phyloP scores from a whole-genome alignment of 2,329 filamentous ascomycete genomes.

The Aspergillus pseudoterreus region DNA sequence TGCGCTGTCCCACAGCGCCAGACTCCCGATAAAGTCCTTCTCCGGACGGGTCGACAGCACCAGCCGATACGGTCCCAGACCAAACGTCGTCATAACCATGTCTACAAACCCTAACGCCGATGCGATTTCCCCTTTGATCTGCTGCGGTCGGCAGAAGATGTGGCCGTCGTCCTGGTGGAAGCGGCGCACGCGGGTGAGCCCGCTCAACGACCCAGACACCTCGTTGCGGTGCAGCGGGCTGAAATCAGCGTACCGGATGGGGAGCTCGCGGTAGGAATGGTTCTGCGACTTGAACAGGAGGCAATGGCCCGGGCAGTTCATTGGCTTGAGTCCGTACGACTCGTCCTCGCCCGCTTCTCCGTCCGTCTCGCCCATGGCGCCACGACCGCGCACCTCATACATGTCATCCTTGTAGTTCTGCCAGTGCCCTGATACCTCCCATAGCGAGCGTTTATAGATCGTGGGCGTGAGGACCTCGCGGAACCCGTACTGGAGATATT shows the following conservation, averaged over 20 bases:
- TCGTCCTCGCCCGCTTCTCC: slow-evolving; percentile 57
- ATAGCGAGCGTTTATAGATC: slow-evolving; percentile 84
- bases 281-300: slow-evolving; percentile 72
- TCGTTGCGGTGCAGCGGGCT: slow-evolving; percentile 85
- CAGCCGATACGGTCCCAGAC: slow-evolving; percentile 69
- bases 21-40: slow-evolving; percentile 71
- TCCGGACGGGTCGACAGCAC: slow-evolving; percentile 74
- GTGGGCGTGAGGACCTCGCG: slow-evolving; percentile 85
- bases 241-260: slow-evolving; percentile 82
- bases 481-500: slow-evolving; percentile 82
- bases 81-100: slow-evolving; percentile 66
- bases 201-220: slow-evolving; percentile 73
- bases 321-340: slow-evolving; percentile 81
- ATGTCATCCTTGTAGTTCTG: slow-evolving; percentile 90
- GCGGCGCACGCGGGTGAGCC: slow-evolving; percentile 75
- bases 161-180: slow-evolving; percentile 92
- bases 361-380: slow-evolving; percentile 42
- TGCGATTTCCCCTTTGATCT: slow-evolving; percentile 71
- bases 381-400: slow-evolving; percentile 68
- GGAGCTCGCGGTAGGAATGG: slow-evolving; percentile 74
- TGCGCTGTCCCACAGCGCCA: slow-evolving; percentile 66
- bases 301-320: slow-evolving; percentile 91
- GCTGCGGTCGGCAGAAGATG: slow-evolving; percentile 77
- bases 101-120: slow-evolving; percentile 71
- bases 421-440: slow-evolving; percentile 82